These are phyloP conservation scores for Nannizziopsis barbatae DNA, from an alignment of 2,329 filamentous ascomycete genomes.

Conservation along the genomic window DNA sequence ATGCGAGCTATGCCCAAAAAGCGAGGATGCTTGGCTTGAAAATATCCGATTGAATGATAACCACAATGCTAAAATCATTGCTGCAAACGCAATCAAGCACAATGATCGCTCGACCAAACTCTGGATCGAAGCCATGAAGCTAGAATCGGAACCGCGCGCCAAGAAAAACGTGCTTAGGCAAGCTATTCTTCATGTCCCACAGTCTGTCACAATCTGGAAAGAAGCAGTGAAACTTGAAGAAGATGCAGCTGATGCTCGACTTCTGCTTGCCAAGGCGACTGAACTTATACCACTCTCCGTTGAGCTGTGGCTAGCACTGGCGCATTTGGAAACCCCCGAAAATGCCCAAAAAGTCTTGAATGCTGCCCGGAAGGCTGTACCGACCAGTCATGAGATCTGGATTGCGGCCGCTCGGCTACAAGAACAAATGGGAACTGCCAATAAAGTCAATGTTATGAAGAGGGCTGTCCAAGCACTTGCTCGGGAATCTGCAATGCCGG, in stretches of 20 bases:
- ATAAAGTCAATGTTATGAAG: constrained; percentile 85
- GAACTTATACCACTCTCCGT: constrained; percentile 90
- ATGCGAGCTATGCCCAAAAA: constrained; percentile 83
- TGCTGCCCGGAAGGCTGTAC: constrained; percentile 83
- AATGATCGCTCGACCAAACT: constrained; percentile 79
- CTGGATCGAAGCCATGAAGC: constrained; percentile 91
- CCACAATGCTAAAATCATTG: constrained; percentile 90
- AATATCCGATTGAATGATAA: constrained; percentile 87
- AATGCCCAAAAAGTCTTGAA: constrained; percentile 94
- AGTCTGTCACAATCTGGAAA: constrained; percentile 96
- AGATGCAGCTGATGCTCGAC: constrained; percentile 70
- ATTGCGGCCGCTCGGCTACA: constrained; percentile 85
- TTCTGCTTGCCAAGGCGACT: constrained; percentile 86
- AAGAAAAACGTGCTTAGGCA: constrained; percentile 90
- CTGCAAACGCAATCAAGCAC: constrained; percentile 80
- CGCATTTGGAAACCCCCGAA: constrained; percentile 75
- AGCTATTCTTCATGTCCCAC: constrained; percentile 82
- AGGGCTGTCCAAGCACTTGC: constrained; percentile 79
- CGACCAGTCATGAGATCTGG: constrained; percentile 92
- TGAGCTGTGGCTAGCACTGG: constrained; percentile 89
- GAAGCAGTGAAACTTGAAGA: constrained; percentile 93
- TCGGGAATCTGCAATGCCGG: constrained; percentile 89
- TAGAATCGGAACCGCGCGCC: constrained; percentile 69
- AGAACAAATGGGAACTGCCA: constrained; percentile 71
- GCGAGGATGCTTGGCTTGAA: constrained; percentile 90